Conservation (phyloP, 345 rosid genomes). For the Eucalyptus erythrocorys region DNA sequence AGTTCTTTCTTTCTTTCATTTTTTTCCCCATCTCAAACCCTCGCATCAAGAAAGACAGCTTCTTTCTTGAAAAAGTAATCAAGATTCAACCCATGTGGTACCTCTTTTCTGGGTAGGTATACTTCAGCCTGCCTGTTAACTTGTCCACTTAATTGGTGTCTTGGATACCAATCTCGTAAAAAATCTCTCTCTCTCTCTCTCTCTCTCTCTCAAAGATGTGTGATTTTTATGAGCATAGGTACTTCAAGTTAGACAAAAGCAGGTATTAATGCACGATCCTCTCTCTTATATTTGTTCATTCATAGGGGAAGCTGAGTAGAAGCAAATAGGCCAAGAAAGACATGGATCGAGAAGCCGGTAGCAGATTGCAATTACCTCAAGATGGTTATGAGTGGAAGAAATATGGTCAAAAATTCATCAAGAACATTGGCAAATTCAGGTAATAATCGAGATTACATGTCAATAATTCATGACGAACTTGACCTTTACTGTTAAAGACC, state of each 20-base stretch:
- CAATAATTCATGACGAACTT: background rate
- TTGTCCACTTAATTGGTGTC: background rate
- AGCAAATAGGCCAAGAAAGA: background rate
- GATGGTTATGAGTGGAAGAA: slow-evolving; percentile 37
- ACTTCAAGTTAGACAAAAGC: background rate
- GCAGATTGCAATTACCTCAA: slow-evolving; percentile 12
- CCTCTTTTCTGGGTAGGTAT: background rate
- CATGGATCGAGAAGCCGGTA: background rate
- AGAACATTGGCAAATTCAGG: slow-evolving; percentile 23
- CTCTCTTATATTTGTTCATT: background rate
- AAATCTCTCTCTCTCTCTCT: background rate
- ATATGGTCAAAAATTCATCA: slow-evolving; percentile 35
- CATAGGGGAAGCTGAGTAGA: background rate
- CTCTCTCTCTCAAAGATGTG: background rate
- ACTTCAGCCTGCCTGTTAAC: background rate
- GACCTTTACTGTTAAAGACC: background rate
- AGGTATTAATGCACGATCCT: background rate
- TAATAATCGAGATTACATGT: background rate
- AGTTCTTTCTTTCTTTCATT: background rate
- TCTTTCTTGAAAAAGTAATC: background rate
- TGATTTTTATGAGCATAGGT: background rate
- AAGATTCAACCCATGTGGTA: background rate
- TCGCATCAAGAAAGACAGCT: background rate
- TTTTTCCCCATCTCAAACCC: background rate
- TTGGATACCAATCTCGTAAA: background rate